Conservation (phyloP, 257 asterid species). For the Oldenlandia corymbosa region DNA sequence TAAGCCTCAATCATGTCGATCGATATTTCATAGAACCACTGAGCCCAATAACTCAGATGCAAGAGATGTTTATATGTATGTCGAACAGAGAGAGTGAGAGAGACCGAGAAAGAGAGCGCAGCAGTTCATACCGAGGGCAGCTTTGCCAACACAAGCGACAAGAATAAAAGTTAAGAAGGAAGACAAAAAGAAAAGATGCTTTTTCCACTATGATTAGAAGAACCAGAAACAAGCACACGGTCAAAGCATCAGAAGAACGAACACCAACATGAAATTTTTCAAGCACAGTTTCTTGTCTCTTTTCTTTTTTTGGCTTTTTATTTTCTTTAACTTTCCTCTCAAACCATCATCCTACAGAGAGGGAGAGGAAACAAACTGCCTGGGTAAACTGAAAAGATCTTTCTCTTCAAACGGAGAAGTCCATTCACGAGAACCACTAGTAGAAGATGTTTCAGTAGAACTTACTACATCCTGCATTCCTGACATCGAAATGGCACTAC, state of each 20-base stretch:
- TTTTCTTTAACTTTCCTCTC: slow-evolving; percentile 29
- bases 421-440: slow-evolving; percentile 72
- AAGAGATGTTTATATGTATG: too few species aligned
- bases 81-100: too few species aligned
- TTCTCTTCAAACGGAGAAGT: slow-evolving; percentile 89
- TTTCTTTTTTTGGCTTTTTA: slow-evolving; percentile 22
- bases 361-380: slow-evolving; percentile 94
- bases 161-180: too few species aligned
- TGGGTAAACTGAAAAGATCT: slow-evolving; percentile 76
- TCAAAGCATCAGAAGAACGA: slow-evolving; percentile 46
- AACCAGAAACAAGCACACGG: slow-evolving; percentile 30
- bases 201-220: slow-evolving; percentile 18
- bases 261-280: slow-evolving; percentile 37
- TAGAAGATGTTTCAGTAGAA: slow-evolving; percentile 31
- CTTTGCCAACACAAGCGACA: too few species aligned
- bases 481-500: slow-evolving; percentile 27
- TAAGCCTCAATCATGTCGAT: too few species aligned
- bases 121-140: too few species aligned
- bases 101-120: too few species aligned
- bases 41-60: too few species aligned
- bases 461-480: slow-evolving; percentile 52
- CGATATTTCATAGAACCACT: too few species aligned
- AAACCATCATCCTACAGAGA: slow-evolving; percentile 44
- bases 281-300: slow-evolving; percentile 38
- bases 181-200: slow-evolving; percentile 13